These are phyloP conservation scores for Leccinum huronense DNA, from an alignment of 1,284 basidiomycete species.

Conservation along the genomic window DNA sequence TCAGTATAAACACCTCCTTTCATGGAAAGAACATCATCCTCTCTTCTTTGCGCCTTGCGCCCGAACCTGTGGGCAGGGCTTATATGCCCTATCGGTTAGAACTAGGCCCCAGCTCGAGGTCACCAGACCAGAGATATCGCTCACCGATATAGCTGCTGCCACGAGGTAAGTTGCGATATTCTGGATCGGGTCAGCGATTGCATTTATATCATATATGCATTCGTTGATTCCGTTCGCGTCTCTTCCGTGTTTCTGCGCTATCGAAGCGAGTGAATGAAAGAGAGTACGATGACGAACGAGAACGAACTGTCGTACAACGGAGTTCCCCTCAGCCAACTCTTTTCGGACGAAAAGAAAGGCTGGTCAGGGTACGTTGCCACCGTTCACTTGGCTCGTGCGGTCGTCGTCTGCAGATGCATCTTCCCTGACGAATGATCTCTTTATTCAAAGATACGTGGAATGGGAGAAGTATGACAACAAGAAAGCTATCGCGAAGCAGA, in stretches of 20 bases:
- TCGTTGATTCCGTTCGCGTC: neutral
- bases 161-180: neutral
- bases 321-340: slow-evolving; percentile 4
- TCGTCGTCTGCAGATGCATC: neutral
- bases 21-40: neutral
- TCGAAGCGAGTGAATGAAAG: neutral
- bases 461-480: slow-evolving; percentile 21
- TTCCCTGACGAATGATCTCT: neutral
- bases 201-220: neutral
- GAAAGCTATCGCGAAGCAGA: slow-evolving; percentile 14
- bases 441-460: slow-evolving; percentile 16
- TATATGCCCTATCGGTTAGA: neutral
- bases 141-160: neutral
- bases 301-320: slow-evolving; percentile 4
- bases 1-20: neutral
- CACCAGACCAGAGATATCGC: neutral
- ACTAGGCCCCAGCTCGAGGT: neutral
- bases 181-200: neutral
- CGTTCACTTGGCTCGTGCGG: neutral
- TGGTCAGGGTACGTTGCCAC: slow-evolving; percentile 16
- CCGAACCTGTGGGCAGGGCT: neutral
- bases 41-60: neutral
- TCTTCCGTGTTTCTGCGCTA: neutral
- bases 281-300: slow-evolving; percentile 5
- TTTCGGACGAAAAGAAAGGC: slow-evolving; percentile 18